Evolutionary conservation across 495 filamentous ascomycete genomes (phyloP).

Genomic region (Penicillium canescens): DNA sequence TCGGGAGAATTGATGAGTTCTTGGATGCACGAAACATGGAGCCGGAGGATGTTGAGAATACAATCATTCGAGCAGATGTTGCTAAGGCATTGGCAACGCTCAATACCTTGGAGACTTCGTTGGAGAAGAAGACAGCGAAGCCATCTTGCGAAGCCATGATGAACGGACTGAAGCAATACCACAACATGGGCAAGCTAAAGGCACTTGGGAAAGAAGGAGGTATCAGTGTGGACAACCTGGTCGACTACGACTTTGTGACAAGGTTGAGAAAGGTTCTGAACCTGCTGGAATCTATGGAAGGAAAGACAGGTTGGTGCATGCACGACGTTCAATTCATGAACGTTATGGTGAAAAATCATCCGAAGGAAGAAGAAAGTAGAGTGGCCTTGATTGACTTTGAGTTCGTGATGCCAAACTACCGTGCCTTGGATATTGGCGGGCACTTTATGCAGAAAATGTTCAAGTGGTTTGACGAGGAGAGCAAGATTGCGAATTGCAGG

Average conservation of each 20-base stretch:
- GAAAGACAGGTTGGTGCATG: slow-evolving; percentile 31
- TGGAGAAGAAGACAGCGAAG: slow-evolving; percentile 17
- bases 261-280: slow-evolving; percentile 18
- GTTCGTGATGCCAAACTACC: slow-evolving; percentile 32
- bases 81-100: slow-evolving; percentile 24
- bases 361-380: slow-evolving; percentile 24
- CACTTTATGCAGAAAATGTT: slow-evolving; percentile 41
- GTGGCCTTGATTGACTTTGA: slow-evolving; percentile 32
- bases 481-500: slow-evolving; percentile 27
- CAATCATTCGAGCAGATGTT: slow-evolving; percentile 29
- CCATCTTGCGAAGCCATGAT: slow-evolving; percentile 21
- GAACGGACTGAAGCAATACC: slow-evolving; percentile 18
- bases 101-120: slow-evolving; percentile 19
- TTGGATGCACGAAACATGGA: slow-evolving; percentile 27
- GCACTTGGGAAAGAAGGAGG: slow-evolving; percentile 24
- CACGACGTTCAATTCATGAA: slow-evolving; percentile 37
- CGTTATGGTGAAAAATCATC: slow-evolving; percentile 27
- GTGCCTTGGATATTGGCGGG: slow-evolving; percentile 35
- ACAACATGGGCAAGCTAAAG: slow-evolving; percentile 29
- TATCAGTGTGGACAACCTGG: slow-evolving; percentile 23
- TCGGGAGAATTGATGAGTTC: slow-evolving; percentile 31
- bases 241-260: slow-evolving; percentile 27
- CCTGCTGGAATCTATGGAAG: slow-evolving; percentile 22
- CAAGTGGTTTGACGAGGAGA: slow-evolving; percentile 34
- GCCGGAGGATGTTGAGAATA: slow-evolving; percentile 29